These are phyloP conservation scores for Leptoxyphium fumago DNA, from an alignment of 2,329 filamentous ascomycete genomes.

Conservation along the genomic window DNA sequence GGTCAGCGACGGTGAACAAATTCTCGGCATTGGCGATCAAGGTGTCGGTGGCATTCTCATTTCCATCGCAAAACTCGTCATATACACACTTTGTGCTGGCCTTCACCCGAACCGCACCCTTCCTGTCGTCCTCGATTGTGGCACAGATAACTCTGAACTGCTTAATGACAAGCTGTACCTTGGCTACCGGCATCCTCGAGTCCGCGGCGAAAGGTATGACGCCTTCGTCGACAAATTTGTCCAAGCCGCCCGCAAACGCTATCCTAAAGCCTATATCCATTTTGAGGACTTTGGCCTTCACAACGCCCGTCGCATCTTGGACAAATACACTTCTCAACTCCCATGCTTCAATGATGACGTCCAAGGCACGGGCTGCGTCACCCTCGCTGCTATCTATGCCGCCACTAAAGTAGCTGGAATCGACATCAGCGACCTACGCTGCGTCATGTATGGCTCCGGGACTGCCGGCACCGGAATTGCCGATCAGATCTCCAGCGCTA, in stretches of 20 bases:
- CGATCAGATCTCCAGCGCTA: conserved; percentile 69
- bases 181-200: conserved; percentile 52
- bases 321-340: conserved; percentile 57
- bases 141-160: conserved; percentile 65
- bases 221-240: conserved; percentile 65
- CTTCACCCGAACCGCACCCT: conserved; percentile 66
- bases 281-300: conserved; percentile 72
- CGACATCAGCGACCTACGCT: conserved; percentile 51
- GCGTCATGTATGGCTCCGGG: conserved; percentile 68
- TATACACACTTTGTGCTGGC: conserved; percentile 77
- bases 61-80: conserved; percentile 65
- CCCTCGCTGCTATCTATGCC: conserved; percentile 66
- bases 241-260: conserved; percentile 49
- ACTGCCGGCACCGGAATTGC: conserved; percentile 76
- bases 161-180: conserved; percentile 68
- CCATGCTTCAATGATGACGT: conserved; percentile 87
- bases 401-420: conserved; percentile 54
- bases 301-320: conserved; percentile 63
- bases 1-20: conserved; percentile 58
- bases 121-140: conserved; percentile 72
- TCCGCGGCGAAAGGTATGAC: conserved; percentile 59
- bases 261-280: conserved; percentile 70
- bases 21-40: conserved; percentile 80
- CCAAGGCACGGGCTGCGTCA: conserved; percentile 78
- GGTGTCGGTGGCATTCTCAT: conserved; percentile 76